Percentiles rank a stretch among this genome's conserved stretches.
Evolutionary conservation across 495 filamentous ascomycete genomes (phyloP).

Genomic region (Neurospora discreta): DNA sequence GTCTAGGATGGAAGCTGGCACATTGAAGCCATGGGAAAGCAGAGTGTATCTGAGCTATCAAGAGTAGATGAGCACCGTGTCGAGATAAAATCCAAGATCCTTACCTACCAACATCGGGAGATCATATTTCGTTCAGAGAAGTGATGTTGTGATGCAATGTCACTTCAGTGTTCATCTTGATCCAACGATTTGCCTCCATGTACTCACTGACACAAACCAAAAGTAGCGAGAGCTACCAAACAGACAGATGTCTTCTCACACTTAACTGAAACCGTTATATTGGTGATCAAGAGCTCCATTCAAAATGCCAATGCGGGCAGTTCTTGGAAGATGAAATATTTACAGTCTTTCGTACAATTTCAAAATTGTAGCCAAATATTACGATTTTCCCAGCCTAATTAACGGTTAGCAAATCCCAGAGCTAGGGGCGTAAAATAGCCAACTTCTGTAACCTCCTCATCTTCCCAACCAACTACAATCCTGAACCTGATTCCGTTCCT

Average conservation of each 20-base stretch:
- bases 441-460: not conserved
- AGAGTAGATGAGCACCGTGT: not conserved
- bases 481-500: not conserved
- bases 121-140: too few relatives aligned
- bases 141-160: too few relatives aligned
- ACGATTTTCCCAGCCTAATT: not conserved
- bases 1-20: not conserved
- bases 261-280: too few relatives aligned
- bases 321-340: not conserved
- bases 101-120: too few relatives aligned
- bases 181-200: too few relatives aligned
- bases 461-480: not conserved
- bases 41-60: slow-evolving; percentile 7
- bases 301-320: not conserved
- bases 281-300: too few relatives aligned
- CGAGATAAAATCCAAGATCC: too few relatives aligned
- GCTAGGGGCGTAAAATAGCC: not conserved
- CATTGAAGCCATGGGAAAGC: slow-evolving; percentile 7
- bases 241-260: too few relatives aligned
- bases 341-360: not conserved
- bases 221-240: too few relatives aligned
- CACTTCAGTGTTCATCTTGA: too few relatives aligned
- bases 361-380: not conserved
- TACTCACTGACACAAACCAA: too few relatives aligned
- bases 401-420: not conserved